Evolutionary conservation across 805 yeast species (phyloP).

Genomic region (Saccharomycopsis lassenensis): DNA sequence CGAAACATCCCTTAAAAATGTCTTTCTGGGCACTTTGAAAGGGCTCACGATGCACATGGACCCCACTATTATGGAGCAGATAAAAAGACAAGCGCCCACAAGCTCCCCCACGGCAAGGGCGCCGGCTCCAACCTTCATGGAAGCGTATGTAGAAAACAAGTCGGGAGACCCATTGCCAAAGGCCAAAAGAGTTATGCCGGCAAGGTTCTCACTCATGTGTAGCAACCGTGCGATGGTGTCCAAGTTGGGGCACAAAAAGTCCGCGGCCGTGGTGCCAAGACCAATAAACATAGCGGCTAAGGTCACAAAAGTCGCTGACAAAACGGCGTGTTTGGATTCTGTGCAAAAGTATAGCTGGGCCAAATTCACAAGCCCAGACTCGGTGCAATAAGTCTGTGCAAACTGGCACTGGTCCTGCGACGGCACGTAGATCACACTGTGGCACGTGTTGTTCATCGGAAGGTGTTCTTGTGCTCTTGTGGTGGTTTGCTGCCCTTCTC

Average conservation of each 20-base stretch:
- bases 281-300: conserved; percentile 41
- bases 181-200: conserved; percentile 82
- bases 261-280: conserved; percentile 74
- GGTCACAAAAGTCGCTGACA: conserved; percentile 21
- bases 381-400: conserved; percentile 18
- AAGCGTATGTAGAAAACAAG: conserved; percentile 71
- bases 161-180: conserved; percentile 93
- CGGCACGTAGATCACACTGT: too few relatives aligned
- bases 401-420: too few relatives aligned
- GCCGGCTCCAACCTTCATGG: conserved; percentile 61
- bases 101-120: conserved; percentile 82
- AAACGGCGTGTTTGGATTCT: not conserved
- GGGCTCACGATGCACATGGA: conserved; percentile 62
- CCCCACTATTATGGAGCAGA: conserved; percentile 73
- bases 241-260: conserved; percentile 71
- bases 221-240: conserved; percentile 51
- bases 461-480: too few relatives aligned
- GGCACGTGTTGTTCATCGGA: too few relatives aligned
- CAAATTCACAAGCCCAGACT: conserved; percentile 14
- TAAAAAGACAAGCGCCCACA: conserved; percentile 82
- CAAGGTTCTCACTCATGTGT: conserved; percentile 60
- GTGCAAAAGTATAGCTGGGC: conserved; percentile 4
- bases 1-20: conserved; percentile 49
- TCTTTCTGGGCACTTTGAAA: conserved; percentile 34
- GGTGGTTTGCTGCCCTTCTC: too few relatives aligned